Evolutionary conservation across 2,329 filamentous ascomycete genomes (phyloP).

Genomic region (Elsinoe necatrix): DNA sequence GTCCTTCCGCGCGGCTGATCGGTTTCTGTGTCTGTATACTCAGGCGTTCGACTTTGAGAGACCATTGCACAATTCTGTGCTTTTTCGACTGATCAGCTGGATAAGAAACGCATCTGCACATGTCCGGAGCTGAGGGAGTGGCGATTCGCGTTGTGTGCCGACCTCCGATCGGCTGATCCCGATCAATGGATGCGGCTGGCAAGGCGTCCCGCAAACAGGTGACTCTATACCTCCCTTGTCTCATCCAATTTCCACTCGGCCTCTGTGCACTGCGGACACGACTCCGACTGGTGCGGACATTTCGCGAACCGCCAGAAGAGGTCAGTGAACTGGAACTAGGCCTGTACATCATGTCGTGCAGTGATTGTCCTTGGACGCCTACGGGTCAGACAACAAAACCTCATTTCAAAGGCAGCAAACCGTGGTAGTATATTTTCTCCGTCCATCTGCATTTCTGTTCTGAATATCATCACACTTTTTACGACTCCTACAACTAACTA

Average conservation of each 20-base stretch:
- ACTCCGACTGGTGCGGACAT: slow-evolving; percentile 8
- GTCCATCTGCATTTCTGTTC: not conserved
- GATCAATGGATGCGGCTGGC: slow-evolving; percentile 4
- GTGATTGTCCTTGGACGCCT: not conserved
- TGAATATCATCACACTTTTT: not conserved
- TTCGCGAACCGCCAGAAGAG: not conserved
- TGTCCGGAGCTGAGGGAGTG: too few relatives aligned
- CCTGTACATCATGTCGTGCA: not conserved
- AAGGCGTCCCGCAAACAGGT: slow-evolving; percentile 1
- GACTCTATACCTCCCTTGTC: not conserved
- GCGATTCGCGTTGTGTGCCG: too few relatives aligned
- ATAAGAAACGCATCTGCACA: too few relatives aligned
- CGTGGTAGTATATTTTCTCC: not conserved
- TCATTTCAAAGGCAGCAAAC: not conserved
- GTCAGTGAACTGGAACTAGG: not conserved
- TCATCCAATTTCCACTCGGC: not conserved
- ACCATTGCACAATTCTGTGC: too few relatives aligned
- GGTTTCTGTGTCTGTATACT: too few relatives aligned
- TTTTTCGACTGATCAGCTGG: too few relatives aligned
- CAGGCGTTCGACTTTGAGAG: too few relatives aligned
- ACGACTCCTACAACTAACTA: not conserved
- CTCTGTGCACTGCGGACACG: not conserved
- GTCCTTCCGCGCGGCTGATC: too few relatives aligned
- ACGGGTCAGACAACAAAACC: not conserved
- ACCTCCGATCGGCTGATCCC: too few relatives aligned